Evolutionary conservation across 1,139 yeast genomes (phyloP).

Genomic region (Yamadazyma songkhlaensis): DNA sequence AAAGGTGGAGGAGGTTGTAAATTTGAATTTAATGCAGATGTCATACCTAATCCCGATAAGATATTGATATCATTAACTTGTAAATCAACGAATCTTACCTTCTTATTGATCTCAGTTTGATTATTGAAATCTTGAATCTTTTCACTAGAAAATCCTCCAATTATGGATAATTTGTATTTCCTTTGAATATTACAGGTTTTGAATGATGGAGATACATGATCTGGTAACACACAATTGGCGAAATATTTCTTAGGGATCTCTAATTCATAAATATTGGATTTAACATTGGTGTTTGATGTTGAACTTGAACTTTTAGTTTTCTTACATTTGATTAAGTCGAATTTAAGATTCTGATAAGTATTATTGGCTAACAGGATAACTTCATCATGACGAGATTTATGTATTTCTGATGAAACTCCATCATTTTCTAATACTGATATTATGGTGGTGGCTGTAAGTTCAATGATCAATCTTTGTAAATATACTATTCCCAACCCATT

Average conservation of each 20-base stretch:
- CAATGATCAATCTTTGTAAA: slow-evolving; percentile 35
- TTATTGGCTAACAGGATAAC: slow-evolving; percentile 29
- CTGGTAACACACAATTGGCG: slow-evolving; percentile 46
- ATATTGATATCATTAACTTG: slow-evolving; percentile 36
- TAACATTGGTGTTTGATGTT: slow-evolving; percentile 13
- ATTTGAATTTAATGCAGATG: slow-evolving; percentile 18
- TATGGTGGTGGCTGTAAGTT: slow-evolving; percentile 29
- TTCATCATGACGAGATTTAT: slow-evolving; percentile 29
- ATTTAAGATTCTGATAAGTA: slow-evolving; percentile 31
- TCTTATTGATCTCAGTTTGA: slow-evolving; percentile 16
- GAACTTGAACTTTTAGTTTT: slow-evolving; percentile 26
- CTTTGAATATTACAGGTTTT: slow-evolving; percentile 56
- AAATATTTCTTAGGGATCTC: slow-evolving; percentile 45
- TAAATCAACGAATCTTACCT: slow-evolving; percentile 31
- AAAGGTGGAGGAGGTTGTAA: not conserved
- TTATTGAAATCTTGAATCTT: slow-evolving; percentile 21
- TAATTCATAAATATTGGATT: slow-evolving; percentile 32
- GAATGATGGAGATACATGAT: slow-evolving; percentile 52
- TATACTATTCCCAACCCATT: slow-evolving; percentile 50
- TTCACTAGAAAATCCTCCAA: slow-evolving; percentile 45
- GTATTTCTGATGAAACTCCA: slow-evolving; percentile 23
- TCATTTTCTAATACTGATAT: slow-evolving; percentile 37
- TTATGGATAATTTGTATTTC: slow-evolving; percentile 40
- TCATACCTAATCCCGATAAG: slow-evolving; percentile 40
- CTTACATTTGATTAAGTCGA: slow-evolving; percentile 40